A percentile compares a stretch with the other conserved stretches of the same genome.
Conservation (phyloP, 345 rosid genomes). For the Gossypium longicalyx region DNA sequence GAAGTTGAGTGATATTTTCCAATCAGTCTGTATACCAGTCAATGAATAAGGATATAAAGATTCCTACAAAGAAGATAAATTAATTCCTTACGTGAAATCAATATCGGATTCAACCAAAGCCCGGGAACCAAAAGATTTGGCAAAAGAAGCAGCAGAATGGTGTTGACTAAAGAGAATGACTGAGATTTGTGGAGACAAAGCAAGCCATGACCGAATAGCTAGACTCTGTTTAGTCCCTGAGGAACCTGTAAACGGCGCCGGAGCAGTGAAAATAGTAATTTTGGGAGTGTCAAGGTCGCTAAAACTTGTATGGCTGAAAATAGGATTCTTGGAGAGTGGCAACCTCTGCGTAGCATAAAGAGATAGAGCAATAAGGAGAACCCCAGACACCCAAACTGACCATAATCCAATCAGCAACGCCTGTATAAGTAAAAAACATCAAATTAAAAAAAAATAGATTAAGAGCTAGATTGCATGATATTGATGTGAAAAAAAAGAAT, state of each 20-base stretch:
- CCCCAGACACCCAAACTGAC: slow-evolving; percentile 73
- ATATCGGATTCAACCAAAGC: slow-evolving; percentile 58
- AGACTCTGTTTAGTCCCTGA: slow-evolving; percentile 43
- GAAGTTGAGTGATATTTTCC: no score
- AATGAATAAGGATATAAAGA: background rate
- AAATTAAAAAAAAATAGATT: background rate
- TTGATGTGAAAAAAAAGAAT: background rate
- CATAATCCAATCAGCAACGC: slow-evolving; percentile 50
- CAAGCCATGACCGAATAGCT: slow-evolving; percentile 77
- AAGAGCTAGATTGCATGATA: background rate
- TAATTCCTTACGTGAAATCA: slow-evolving; percentile 72
- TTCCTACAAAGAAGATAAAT: background rate
- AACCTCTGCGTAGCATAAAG: slow-evolving; percentile 64
- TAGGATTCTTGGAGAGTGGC: slow-evolving; percentile 27
- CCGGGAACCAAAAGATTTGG: slow-evolving; percentile 48
- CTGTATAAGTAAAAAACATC: slow-evolving; percentile 26
- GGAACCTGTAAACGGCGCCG: slow-evolving; percentile 38
- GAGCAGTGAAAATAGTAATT: slow-evolving; percentile 65
- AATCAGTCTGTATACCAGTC: background rate
- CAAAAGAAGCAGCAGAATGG: slow-evolving; percentile 45
- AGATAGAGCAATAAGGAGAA: slow-evolving; percentile 61
- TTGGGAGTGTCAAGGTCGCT: slow-evolving; percentile 24
- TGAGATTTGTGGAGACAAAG: slow-evolving; percentile 56
- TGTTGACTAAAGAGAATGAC: slow-evolving; percentile 66
- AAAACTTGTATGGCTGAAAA: slow-evolving; percentile 8